Evolutionary conservation across 495 filamentous ascomycete genomes (phyloP).

Genomic region (Aspergillus kassunensis): DNA sequence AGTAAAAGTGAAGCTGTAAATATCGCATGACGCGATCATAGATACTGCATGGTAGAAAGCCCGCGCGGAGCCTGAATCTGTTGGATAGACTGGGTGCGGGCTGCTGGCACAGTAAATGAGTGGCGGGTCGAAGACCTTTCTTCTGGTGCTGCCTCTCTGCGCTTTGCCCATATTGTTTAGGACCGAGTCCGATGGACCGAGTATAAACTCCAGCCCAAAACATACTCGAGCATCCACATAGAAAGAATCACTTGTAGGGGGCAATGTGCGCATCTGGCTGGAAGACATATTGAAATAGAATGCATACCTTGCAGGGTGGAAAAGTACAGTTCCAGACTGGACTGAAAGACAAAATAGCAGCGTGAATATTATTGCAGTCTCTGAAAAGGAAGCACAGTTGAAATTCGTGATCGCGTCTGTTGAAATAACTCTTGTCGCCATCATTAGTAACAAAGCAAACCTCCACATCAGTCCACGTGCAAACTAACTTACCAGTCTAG

Average conservation of each 20-base stretch:
- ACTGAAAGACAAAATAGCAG: constrained; percentile 15
- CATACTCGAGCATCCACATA: not conserved
- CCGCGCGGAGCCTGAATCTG: too few species aligned
- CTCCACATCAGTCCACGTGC: constrained; percentile 8
- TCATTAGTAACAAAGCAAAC: constrained; percentile 1
- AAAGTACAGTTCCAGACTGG: constrained; percentile 14
- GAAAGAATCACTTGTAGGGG: not conserved
- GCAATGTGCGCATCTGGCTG: not conserved
- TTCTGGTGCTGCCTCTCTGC: too few species aligned
- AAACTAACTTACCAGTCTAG: constrained; percentile 27
- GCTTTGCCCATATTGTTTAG: too few species aligned
- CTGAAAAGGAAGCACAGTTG: constrained; percentile 14
- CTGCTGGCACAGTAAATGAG: too few species aligned
- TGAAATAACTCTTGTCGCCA: not conserved
- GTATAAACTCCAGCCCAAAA: too few species aligned
- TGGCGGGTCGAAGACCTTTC: too few species aligned
- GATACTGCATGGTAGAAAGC: too few species aligned
- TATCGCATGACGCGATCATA: too few species aligned
- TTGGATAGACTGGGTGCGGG: too few species aligned
- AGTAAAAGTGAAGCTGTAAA: too few species aligned
- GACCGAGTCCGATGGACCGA: too few species aligned
- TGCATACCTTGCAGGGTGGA: constrained; percentile 13
- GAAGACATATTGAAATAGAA: not conserved
- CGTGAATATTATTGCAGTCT: constrained; percentile 13
- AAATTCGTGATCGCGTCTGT: constrained; percentile 29